Percentiles rank a stretch among this genome's conserved stretches.
phyloP scores from a whole-genome alignment of 768 basidiomycete species.

The Amyloporia xantha region DNA sequence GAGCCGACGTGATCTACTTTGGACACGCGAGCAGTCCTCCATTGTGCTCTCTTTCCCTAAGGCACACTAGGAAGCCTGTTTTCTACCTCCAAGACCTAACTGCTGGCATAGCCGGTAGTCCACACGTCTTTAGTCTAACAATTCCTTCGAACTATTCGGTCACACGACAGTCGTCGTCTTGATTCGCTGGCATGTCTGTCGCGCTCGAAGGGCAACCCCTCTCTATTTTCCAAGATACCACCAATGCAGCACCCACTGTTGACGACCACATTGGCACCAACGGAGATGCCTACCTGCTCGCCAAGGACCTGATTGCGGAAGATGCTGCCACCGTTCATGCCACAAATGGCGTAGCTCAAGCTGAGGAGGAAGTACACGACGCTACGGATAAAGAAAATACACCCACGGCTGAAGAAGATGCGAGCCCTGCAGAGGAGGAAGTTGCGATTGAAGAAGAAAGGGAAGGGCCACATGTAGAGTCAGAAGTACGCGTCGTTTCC shows the following conservation, averaged over 20 bases:
- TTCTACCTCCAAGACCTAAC: too few species aligned
- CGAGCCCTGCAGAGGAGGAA: constrained; percentile 4
- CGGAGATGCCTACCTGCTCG: not conserved
- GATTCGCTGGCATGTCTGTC: constrained; percentile 13
- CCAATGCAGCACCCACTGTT: constrained; percentile 2
- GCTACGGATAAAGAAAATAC: not conserved
- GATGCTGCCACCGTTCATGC: not conserved
- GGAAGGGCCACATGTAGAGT: not conserved
- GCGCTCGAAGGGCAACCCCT: constrained; percentile 13
- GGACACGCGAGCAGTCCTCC: constrained; percentile 2
- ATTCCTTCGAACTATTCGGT: not conserved
- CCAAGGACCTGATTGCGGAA: not conserved
- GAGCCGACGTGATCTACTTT: constrained; percentile 3
- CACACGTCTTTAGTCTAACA: not conserved
- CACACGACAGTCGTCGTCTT: not conserved
- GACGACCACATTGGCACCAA: not conserved
- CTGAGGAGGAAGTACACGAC: not conserved
- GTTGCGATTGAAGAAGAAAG: constrained; percentile 4
- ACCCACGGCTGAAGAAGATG: not conserved
- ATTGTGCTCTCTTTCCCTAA: not conserved
- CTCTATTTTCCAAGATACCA: constrained; percentile 7
- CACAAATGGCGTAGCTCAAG: not conserved
- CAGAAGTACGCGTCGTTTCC: too few species aligned
- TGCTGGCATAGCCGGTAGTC: not conserved
- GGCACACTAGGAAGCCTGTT: too few species aligned